Conservation (phyloP, 768 basidiomycete species). For the Phanerochaete sordida region DNA sequence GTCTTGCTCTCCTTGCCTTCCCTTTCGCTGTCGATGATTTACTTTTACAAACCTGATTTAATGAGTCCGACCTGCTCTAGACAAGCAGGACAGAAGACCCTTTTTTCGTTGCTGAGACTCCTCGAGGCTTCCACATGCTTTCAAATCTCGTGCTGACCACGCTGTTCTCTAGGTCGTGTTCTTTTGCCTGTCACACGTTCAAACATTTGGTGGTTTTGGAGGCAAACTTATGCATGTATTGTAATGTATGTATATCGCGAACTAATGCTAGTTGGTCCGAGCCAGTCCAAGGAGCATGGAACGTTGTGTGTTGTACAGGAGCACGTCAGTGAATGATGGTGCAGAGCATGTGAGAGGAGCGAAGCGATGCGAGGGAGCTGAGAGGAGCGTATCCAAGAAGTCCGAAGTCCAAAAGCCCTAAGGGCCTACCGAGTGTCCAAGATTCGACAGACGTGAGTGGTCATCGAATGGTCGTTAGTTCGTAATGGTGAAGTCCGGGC, state of each 20-base stretch:
- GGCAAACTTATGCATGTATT: too few species aligned
- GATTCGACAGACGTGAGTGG: background rate
- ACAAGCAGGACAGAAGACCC: constrained; percentile 23
- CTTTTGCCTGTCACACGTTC: too few species aligned
- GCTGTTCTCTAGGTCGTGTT: background rate
- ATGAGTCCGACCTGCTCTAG: constrained; percentile 27
- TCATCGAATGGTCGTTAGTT: background rate
- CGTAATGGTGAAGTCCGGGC: constrained; percentile 35
- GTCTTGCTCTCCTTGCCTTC: too few species aligned
- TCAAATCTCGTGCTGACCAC: background rate
- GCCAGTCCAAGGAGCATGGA: background rate
- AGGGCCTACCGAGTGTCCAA: too few species aligned
- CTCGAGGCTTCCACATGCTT: background rate
- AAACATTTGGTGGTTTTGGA: too few species aligned
- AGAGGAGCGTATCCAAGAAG: background rate
- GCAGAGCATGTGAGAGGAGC: background rate
- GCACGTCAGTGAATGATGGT: background rate
- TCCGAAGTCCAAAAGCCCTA: background rate
- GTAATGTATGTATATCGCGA: background rate
- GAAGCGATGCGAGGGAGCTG: too few species aligned
- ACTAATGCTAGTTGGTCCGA: background rate
- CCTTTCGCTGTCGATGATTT: constrained; percentile 21
- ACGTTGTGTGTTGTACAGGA: background rate
- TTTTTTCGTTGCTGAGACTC: constrained; percentile 21
- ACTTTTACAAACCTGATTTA: constrained; percentile 23